A percentile compares a stretch with the other conserved stretches of the same genome.
phyloP scores from a whole-genome alignment of 1,284 basidiomycete species.

The Cystobasidium slooffiae region DNA sequence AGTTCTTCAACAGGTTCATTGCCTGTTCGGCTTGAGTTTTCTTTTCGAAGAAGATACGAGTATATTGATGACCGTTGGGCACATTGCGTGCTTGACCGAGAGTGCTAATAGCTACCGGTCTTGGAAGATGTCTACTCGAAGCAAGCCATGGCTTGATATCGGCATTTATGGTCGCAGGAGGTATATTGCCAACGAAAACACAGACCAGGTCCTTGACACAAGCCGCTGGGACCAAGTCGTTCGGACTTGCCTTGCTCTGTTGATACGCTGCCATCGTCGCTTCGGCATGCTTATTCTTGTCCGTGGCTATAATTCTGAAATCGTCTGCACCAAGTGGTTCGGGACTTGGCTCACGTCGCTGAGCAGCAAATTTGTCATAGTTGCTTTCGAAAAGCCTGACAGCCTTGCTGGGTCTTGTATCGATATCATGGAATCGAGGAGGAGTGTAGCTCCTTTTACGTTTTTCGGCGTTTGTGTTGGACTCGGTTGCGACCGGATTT shows the following conservation, averaged over 20 bases:
- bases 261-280: not conserved
- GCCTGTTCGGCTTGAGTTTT: constrained; percentile 9
- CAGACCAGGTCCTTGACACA: constrained; percentile 18
- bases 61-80: constrained; percentile 8
- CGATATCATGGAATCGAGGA: not conserved
- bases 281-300: not conserved
- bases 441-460: not conserved
- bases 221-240: not conserved
- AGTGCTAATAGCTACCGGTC: not conserved
- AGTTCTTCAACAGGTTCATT: not conserved
- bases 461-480: not conserved
- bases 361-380: constrained; percentile 1
- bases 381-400: not conserved
- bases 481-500: not conserved
- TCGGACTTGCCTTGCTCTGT: not conserved
- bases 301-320: not conserved
- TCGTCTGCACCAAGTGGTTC: not conserved
- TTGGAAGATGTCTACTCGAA: not conserved
- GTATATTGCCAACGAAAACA: constrained; percentile 26
- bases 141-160: constrained; percentile 23
- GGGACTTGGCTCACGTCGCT: not conserved
- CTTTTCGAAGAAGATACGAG: constrained; percentile 10
- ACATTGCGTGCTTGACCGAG: not conserved
- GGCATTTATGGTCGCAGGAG: not conserved
- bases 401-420: not conserved